phyloP scores from a whole-genome alignment of 306 rosid genomes.

The Lotus japonicus region DNA sequence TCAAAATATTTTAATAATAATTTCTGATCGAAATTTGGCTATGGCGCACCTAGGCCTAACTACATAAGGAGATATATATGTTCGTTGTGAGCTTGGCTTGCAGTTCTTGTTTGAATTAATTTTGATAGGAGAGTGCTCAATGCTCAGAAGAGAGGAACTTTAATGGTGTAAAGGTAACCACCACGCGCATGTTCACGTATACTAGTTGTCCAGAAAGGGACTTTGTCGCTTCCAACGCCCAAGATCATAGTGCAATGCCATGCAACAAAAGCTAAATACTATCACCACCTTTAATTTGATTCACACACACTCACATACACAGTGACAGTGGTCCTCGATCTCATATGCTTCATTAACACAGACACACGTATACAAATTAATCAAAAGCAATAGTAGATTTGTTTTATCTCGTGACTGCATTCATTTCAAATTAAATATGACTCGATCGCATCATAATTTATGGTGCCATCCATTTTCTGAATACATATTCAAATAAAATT shows the following conservation, averaged over 20 bases:
- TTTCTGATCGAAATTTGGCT: too few species aligned
- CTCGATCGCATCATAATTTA: not conserved
- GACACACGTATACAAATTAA: not conserved
- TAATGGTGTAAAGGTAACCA: slow-evolving; percentile 30
- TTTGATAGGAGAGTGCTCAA: too few species aligned
- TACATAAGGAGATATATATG: too few species aligned
- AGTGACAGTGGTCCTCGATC: not conserved
- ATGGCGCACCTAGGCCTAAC: too few species aligned
- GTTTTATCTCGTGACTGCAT: slow-evolving; percentile 22
- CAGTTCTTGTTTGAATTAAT: too few species aligned
- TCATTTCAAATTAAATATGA: slow-evolving; percentile 16
- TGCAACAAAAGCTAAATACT: not conserved
- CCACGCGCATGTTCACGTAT: slow-evolving; percentile 5
- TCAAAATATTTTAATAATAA: too few species aligned
- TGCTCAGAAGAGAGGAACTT: not conserved
- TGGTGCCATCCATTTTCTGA: not conserved
- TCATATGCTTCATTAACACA: not conserved
- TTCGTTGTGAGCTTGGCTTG: too few species aligned
- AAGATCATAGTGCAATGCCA: not conserved
- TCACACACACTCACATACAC: not conserved
- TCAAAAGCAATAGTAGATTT: not conserved
- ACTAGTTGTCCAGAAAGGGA: slow-evolving; percentile 35
- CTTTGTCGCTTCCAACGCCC: slow-evolving; percentile 22
- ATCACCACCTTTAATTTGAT: too few species aligned
- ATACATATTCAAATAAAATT: not conserved